phyloP scores from a whole-genome alignment of 352 stramenopile species.

The Phytophthora nicotianae region DNA sequence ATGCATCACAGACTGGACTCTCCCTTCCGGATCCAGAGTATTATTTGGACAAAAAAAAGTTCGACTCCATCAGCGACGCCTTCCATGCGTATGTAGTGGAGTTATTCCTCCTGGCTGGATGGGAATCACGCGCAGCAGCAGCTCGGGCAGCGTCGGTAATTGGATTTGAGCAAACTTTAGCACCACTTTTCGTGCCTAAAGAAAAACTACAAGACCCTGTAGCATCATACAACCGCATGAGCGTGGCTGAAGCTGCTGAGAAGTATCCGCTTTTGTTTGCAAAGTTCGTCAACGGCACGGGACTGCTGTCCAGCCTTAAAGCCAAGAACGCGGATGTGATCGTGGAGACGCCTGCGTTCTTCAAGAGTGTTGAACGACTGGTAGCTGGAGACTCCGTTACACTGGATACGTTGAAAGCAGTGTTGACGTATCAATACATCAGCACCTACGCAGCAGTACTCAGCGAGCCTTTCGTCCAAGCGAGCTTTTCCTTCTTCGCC shows the following conservation, averaged over 20 bases:
- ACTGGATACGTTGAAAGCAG: constrained; percentile 51
- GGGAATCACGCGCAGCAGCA: constrained; percentile 29
- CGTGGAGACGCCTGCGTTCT: constrained; percentile 65
- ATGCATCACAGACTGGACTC: constrained; percentile 87
- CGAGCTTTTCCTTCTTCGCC: constrained; percentile 91
- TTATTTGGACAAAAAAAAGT: constrained; percentile 90
- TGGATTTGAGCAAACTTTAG: constrained; percentile 85
- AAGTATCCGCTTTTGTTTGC: constrained; percentile 66
- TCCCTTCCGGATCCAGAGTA: constrained; percentile 91
- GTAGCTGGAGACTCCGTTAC: constrained; percentile 38
- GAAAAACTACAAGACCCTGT: constrained; percentile 89
- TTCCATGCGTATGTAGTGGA: constrained; percentile 82
- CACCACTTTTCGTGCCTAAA: constrained; percentile 86
- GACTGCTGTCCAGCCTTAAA: constrained; percentile 33
- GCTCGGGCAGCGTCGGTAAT: constrained; percentile 68
- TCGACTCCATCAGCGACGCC: constrained; percentile 64
- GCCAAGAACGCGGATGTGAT: constrained; percentile 51
- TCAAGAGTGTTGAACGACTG: constrained; percentile 55
- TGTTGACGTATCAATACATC: constrained; percentile 67
- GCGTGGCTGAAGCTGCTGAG: constrained; percentile 50
- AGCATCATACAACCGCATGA: constrained; percentile 91
- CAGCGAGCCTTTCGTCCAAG: constrained; percentile 83
- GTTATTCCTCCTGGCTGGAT: constrained; percentile 75
- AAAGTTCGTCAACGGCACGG: constrained; percentile 57
- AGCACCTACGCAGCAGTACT: constrained; percentile 41